phyloP scores from a whole-genome alignment of 495 filamentous ascomycete genomes.

The Evansstolkia leycettana region DNA sequence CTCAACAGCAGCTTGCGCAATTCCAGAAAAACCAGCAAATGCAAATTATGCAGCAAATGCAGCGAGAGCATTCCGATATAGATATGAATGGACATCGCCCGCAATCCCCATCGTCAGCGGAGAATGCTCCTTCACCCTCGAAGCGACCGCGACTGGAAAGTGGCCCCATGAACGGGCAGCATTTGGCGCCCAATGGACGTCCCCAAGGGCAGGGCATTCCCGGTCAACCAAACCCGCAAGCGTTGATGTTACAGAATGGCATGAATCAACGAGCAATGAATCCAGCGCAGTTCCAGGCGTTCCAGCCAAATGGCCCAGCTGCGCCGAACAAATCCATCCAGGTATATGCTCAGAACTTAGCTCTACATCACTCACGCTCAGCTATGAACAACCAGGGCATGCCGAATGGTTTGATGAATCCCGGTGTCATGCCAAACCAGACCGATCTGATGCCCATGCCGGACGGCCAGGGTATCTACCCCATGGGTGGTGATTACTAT shows the following conservation, averaged over 20 bases:
- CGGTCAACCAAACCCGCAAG: constrained; percentile 50
- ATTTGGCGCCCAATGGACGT: constrained; percentile 70
- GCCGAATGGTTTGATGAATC: constrained; percentile 50
- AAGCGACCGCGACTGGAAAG: constrained; percentile 85
- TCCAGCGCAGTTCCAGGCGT: constrained; percentile 64
- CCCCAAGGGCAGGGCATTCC: constrained; percentile 60
- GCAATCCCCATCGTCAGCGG: constrained; percentile 67
- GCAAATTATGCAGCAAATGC: constrained; percentile 63
- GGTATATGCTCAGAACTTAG: constrained; percentile 73
- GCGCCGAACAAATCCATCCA: constrained; percentile 71
- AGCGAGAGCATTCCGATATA: constrained; percentile 74
- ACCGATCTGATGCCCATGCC: constrained; percentile 71
- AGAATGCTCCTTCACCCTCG: constrained; percentile 83
- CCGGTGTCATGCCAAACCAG: constrained; percentile 50
- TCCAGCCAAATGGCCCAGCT: constrained; percentile 43
- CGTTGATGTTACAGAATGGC: constrained; percentile 64
- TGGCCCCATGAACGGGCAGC: constrained; percentile 57
- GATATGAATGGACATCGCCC: constrained; percentile 75
- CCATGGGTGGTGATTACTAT: constrained; percentile 50
- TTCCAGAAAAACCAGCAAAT: constrained; percentile 58
- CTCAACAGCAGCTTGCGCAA: constrained; percentile 42
- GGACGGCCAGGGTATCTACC: constrained; percentile 46
- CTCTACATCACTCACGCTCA: constrained; percentile 58
- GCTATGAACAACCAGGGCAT: constrained; percentile 57
- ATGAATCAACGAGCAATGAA: constrained; percentile 64